Conservation (phyloP, 2,329 filamentous ascomycete species). For the Grosmannia clavigera region DNA sequence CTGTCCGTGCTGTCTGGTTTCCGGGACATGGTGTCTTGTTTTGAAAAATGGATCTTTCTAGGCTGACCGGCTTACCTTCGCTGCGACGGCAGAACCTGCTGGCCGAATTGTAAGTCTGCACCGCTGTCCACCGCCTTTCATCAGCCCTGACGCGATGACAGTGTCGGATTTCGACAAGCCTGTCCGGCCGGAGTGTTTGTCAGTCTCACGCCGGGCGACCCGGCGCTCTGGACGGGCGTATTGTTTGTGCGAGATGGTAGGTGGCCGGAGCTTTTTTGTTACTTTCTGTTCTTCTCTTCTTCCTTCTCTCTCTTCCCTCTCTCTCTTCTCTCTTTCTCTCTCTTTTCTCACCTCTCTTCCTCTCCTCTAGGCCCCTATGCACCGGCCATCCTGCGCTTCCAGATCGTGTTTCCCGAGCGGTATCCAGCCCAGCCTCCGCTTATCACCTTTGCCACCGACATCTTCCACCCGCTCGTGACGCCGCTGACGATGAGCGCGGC, state of each 20-base stretch:
- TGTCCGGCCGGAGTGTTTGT: slow-evolving; percentile 83
- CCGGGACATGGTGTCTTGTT: not conserved
- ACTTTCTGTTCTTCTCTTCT: no score
- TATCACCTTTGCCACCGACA: slow-evolving; percentile 73
- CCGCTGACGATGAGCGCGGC: slow-evolving; percentile 49
- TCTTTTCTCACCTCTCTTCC: not conserved
- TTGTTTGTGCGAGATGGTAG: slow-evolving; percentile 81
- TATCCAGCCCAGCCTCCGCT: slow-evolving; percentile 73
- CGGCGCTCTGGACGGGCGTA: slow-evolving; percentile 77
- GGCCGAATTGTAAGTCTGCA: slow-evolving; percentile 59
- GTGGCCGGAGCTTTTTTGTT: not conserved
- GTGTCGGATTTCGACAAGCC: slow-evolving; percentile 66
- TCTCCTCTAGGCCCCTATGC: slow-evolving; percentile 64
- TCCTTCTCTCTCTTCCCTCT: not conserved
- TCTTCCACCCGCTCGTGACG: slow-evolving; percentile 17
- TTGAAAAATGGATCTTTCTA: slow-evolving; percentile 15
- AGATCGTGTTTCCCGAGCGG: slow-evolving; percentile 70
- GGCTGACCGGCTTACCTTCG: slow-evolving; percentile 36
- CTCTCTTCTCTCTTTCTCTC: not conserved
- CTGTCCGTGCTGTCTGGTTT: not conserved
- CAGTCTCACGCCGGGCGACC: slow-evolving; percentile 68
- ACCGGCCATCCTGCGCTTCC: slow-evolving; percentile 76
- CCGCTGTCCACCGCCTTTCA: not conserved
- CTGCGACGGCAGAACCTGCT: slow-evolving; percentile 65
- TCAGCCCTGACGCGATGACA: slow-evolving; percentile 22